Evolutionary conservation across 2,329 filamentous ascomycete genomes (phyloP), one percentile per base, ranked within the genome.

Genomic region (Botrytis squamosa): DNA sequence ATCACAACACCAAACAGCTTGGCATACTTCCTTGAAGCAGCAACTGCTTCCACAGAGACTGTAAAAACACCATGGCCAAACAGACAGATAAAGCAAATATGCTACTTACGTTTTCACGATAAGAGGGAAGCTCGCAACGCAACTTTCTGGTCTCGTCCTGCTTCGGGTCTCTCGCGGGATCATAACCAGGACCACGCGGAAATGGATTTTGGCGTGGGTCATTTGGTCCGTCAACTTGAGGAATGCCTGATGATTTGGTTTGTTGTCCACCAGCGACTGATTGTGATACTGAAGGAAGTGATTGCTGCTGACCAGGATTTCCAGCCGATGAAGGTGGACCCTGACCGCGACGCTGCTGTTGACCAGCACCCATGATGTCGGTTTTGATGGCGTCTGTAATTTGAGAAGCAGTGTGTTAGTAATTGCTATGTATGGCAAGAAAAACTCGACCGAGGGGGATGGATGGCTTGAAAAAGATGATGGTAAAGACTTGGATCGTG

Each of bases 121-220:
- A 73, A 10, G 46, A 46, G 6, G 66, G 72, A 0, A 91, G 78
- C 71, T 91, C 89, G 75, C 90, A 83, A 9, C 88, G 87, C 74
- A 81, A 81, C 42, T 85, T 77, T 38, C 72, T 52, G 29, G 74
- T 8, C 78, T 76, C 22, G 80, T 59, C 22, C 68, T 75, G n/a
- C 6, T 80, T 79, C 0, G 49, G 62, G 5, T 72, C 70, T 57
- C 62, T 67, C 10, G 83, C 85, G 3, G 86, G 85, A 74, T 87
- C 86, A 40, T 79, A 84, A 0, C 86, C 86, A 40, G 85, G 76
- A 22, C 78, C 70, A 29, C 49, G 73, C 16, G 63, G 74, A 55
- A 76, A 79, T 0, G 77, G 75, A 29, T 75, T 77, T 14, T 70
- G 57, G 57, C 62, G 73, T 18, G 33, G 55, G 25, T 71, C 72